Evolutionary conservation across 495 filamentous ascomycete genomes (phyloP), one percentile per base, ranked within the genome.

Genomic region (Parachaetomium inaequale): DNA sequence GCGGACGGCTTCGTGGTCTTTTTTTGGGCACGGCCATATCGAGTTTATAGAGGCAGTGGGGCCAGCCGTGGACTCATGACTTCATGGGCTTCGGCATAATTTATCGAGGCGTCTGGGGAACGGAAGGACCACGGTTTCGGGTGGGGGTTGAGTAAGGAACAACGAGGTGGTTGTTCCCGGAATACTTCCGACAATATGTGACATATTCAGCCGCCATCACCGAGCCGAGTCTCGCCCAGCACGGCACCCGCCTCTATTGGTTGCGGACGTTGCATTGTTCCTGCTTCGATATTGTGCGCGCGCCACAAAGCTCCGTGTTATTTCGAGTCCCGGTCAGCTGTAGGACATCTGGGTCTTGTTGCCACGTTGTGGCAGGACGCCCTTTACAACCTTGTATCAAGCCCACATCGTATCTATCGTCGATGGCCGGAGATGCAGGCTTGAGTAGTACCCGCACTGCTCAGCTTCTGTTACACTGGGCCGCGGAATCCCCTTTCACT

Each of bases 131-230:
- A 23, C 29, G 36, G 25, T 45, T 53, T 15, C 26, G 26, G 43
- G 21, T 28, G 47, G 36, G 23, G 19, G 4, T 21, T 19, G 15
- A 38, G 56, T 36, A 23, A 29, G 25, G 31, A 7, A 31, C 46
- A 47, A 46, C 40, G 14, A 47, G 26, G 17, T 15, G n/a, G 25
- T 23, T 11, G 47, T 42, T 34, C 47, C 45, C 14, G 47, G 34
- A 19, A n/a, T 28, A 14, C 42, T 49, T 50, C 42, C 43, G 56
- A n/a, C 21, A 49, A 59, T 49, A 50, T 59, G 19, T n/a, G n/a
- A n/a, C 50, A 55, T 46, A 61, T 61, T 61, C 59, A 61, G 50
- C 59, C 59, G 51, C 36, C 14, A 53, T 7, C 29, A 3, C 23
- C 17, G 40, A 61, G 28, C 59, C 50, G 42, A 17, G 17, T 23